phyloP scores from a whole-genome alignment of 2,329 filamentous ascomycete species.

The Nigrospora oryzae region DNA sequence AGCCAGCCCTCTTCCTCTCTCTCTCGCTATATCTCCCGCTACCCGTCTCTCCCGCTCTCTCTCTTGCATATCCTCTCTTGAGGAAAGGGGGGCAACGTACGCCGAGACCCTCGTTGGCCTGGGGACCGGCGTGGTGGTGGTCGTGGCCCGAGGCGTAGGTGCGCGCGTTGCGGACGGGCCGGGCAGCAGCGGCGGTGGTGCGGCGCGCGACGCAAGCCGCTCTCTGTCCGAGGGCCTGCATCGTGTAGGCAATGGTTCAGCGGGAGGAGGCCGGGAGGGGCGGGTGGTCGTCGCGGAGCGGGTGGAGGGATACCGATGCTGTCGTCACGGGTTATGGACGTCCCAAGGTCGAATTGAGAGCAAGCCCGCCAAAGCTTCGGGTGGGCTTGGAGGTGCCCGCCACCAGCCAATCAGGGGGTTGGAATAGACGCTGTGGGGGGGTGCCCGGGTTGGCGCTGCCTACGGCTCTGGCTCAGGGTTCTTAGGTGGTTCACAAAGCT shows the following conservation, averaged over 20 bases:
- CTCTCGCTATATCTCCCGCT: background rate
- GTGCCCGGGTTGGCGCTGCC: too few species aligned
- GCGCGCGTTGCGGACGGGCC: conserved; percentile 26
- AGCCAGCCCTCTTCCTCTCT: background rate
- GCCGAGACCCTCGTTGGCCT: conserved; percentile 44
- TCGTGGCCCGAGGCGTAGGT: conserved; percentile 46
- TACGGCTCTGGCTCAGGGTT: too few species aligned
- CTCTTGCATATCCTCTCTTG: background rate
- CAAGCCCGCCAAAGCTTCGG: too few species aligned
- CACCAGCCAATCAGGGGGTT: too few species aligned
- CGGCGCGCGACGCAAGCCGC: conserved; percentile 29
- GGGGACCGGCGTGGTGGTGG: conserved; percentile 28
- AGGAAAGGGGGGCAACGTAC: conserved; percentile 30
- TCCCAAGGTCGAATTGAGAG: background rate
- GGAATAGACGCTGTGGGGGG: too few species aligned
- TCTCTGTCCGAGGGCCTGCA: conserved; percentile 33
- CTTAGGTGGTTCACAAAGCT: too few species aligned
- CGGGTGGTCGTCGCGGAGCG: conserved; percentile 4
- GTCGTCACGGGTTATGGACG: too few species aligned
- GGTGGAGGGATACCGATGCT: too few species aligned
- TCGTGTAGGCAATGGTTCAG: conserved; percentile 6
- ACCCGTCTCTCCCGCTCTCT: background rate
- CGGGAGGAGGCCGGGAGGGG: conserved; percentile 6
- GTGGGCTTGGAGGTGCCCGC: too few species aligned
- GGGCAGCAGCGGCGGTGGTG: conserved; percentile 13